Evolutionary conservation across 2,329 filamentous ascomycete species (phyloP), one percentile per base, ranked within the genome.

Genomic region (Botryotinia calthae): DNA sequence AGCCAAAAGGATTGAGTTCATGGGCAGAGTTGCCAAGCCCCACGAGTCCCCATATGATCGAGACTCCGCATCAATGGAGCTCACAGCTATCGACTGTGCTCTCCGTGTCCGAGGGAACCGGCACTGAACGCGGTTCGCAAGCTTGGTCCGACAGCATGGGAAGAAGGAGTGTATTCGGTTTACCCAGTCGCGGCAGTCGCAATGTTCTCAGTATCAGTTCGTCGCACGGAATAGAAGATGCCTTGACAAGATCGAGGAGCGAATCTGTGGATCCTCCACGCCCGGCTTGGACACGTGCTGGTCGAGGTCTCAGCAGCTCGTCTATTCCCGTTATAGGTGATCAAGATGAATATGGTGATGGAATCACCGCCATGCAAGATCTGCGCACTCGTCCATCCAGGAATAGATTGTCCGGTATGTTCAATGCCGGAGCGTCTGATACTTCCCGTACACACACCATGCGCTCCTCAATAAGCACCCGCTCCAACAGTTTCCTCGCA

Each of bases 291-390:
- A 76, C 81, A 77, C 58, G 81, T 71, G 74, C 81, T 75, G 81
- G 83, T 73, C 81, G 76, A 78, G 75, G 76, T 51, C 71, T 74
- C 12, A 79, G 80, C 71, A 77, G 42, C 76, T 82, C 75, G 76
- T 83, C 76, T 16, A 82, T 82, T 40, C 85, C 84, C 61, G 82
- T 86, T 44, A 83, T 91, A 58, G 85, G 85, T 59, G 85, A 91
- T 74, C 85, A 87, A 73, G 89, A 91, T 75, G 89, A 91, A 79
- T 84, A 91, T 76, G 88, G 89, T 6, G 89, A 91, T 77, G 88
- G 88, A 2, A 83, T 91, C 37, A 86, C 87, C 8, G 89, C 91
- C 73, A 82, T 91, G 66, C 84, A 88, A 51, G 82, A 86, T 34
- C 82, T 88, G 37, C 83, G 85, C 28, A 82, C 84, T 66, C 84